Evolutionary conservation across 2,329 filamentous ascomycete species (phyloP), one percentile per base, ranked within the genome.

Genomic region (Colletotrichum lupini): DNA sequence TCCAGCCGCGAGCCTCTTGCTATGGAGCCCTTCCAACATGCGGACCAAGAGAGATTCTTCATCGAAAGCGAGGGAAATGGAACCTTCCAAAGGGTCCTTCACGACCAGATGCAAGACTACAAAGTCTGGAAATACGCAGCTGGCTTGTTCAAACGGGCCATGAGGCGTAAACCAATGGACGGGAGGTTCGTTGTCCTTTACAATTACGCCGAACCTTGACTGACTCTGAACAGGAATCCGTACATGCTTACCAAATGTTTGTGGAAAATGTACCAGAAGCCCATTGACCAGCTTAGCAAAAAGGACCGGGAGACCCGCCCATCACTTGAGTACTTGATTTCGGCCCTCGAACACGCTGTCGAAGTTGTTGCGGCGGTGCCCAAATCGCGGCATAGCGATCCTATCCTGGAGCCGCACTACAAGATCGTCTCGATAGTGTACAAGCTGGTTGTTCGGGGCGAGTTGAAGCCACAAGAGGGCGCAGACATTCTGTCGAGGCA

Each of bases 331-430:
- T 80, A 79, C 9, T 79, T 91, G 6, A 75, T 91, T n/a, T 77
- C 81, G 3, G 84, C 86, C 0, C 83, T 91, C 3, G 87, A 90
- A 75, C 85, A 84, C 71, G 83, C 88, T 1, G 83, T 91, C 24
- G 80, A 86, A 67, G 84, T 88, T 1, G 88, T 88, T 1, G 83
- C 84, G 7, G 84, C 83, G 22, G 81, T 88, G 35, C 87, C 88
- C 32, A 90, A 90, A 75, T 88, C 88, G 5, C 84, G 88, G 16
- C 85, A 87, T 79, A 91, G 88, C 24, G 95, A 98, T 74, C 95
- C 94, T 0, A 92, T 97, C 28, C 88, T 98, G 19, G 95, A 98
- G 80, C 95, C 95, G 4, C 95, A 98, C 80, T 98, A 97, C 86
- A 98, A 97, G 83, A 92, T 98, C 24, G 89, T 97, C 46, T 93